Evolutionary conservation across 1,284 basidiomycete genomes (phyloP).

Genomic region (Phlebopus sp.): DNA sequence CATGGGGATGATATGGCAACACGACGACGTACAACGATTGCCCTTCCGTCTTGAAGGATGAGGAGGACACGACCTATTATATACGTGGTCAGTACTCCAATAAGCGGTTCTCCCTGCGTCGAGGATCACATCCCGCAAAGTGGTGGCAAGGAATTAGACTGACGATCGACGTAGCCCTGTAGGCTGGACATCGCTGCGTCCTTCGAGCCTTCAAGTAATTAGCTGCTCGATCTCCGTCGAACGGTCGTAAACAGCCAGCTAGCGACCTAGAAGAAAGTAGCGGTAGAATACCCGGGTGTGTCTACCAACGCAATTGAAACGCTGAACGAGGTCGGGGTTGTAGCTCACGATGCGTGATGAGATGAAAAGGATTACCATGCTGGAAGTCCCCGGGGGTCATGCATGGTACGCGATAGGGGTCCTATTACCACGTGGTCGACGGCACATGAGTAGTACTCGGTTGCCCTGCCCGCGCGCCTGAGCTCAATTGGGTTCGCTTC

Average conservation of each 20-base stretch:
- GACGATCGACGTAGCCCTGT: slow-evolving; percentile 83
- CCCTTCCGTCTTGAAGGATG: slow-evolving; percentile 87
- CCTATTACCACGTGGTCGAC: no score
- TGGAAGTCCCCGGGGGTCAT: background rate
- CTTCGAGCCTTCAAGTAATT: slow-evolving; percentile 10
- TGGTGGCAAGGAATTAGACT: slow-evolving; percentile 24
- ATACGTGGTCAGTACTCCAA: slow-evolving; percentile 7
- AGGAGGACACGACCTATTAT: slow-evolving; percentile 68
- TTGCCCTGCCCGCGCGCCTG: no score
- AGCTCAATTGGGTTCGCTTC: no score
- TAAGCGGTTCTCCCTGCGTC: no score
- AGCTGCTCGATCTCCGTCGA: no score
- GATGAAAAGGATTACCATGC: background rate
- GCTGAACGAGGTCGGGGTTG: background rate
- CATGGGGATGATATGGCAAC: slow-evolving; percentile 12
- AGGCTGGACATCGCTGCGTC: slow-evolving; percentile 66
- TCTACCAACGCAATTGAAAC: background rate
- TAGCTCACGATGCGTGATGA: background rate
- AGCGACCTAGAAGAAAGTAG: background rate
- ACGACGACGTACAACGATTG: slow-evolving; percentile 64
- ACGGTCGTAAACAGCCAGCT: background rate
- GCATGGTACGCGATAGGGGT: no score
- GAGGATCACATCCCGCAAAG: slow-evolving; percentile 1
- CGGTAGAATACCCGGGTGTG: background rate
- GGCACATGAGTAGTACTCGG: no score